phyloP scores from a whole-genome alignment of 331 rosid genomes.

The Ulmus americana region DNA sequence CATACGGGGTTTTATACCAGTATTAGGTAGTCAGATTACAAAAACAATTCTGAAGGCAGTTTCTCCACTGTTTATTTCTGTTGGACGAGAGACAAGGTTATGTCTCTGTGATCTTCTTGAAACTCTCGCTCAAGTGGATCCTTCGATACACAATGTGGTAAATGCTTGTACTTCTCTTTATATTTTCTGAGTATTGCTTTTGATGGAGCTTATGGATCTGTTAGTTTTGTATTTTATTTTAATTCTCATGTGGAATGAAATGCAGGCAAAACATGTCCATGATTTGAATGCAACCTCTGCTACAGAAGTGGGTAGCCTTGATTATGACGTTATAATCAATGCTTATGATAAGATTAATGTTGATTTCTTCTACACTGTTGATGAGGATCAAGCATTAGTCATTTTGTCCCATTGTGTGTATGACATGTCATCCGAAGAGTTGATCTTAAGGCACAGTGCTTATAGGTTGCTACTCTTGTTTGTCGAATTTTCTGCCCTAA shows the following conservation, averaged over 20 bases:
- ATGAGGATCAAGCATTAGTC: conserved; percentile 59
- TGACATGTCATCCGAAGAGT: conserved; percentile 78
- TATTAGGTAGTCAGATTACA: conserved; percentile 48
- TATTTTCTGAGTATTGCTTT: conserved; percentile 18
- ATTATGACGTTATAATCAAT: conserved; percentile 55
- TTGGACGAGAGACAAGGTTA: conserved; percentile 55
- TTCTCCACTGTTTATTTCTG: conserved; percentile 57
- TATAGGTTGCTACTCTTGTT: conserved; percentile 52
- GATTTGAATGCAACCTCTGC: conserved; percentile 69
- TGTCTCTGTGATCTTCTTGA: conserved; percentile 72
- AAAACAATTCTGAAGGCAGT: conserved; percentile 51
- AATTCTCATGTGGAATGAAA: conserved; percentile 1
- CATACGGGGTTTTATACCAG: conserved; percentile 51
- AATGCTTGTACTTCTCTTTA: conserved; percentile 20
- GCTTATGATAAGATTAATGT: conserved; percentile 48
- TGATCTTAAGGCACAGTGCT: conserved; percentile 60
- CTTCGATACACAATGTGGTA: conserved; percentile 59
- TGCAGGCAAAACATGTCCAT: conserved; percentile 68
- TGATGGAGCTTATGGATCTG: conserved; percentile 6
- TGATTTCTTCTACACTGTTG: conserved; percentile 49
- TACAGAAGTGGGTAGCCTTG: conserved; percentile 58
- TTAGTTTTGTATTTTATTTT: conserved; percentile 17
- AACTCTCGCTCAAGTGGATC: conserved; percentile 54
- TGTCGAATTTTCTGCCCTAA: conserved; percentile 59
- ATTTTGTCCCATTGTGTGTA: conserved; percentile 82